Percentiles rank a stretch among this genome's conserved stretches.
Evolutionary conservation across 1,284 basidiomycete species (phyloP).

Genomic region (Vanrija humicola): DNA sequence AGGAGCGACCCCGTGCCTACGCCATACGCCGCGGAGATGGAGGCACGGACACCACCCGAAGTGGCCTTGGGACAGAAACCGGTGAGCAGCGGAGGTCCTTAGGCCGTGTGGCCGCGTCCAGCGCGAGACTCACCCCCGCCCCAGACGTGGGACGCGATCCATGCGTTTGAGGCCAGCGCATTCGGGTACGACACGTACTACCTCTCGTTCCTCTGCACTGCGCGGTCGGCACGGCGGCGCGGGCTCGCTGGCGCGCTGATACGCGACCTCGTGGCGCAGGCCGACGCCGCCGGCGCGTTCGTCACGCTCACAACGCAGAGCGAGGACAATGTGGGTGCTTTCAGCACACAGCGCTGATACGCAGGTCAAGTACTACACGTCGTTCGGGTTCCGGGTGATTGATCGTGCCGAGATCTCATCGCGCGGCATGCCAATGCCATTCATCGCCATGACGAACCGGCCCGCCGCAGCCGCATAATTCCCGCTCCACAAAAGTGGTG

Average conservation of each 20-base stretch:
- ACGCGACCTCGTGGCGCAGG: neutral
- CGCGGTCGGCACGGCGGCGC: constrained; percentile 1
- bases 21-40: constrained; percentile 6
- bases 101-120: too few species aligned
- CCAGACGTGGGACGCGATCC: neutral
- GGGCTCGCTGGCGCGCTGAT: neutral
- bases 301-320: constrained; percentile 2
- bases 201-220: constrained; percentile 3
- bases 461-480: too few species aligned
- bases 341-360: neutral
- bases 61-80: neutral
- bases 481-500: too few species aligned
- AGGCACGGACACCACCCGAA: neutral
- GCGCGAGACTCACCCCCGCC: neutral
- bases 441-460: neutral
- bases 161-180: neutral
- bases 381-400: constrained; percentile 2
- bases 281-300: neutral
- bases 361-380: constrained; percentile 3
- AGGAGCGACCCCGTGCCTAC: neutral
- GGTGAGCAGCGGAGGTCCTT: neutral
- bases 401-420: neutral
- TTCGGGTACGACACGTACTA: constrained; percentile 3
- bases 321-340: neutral
- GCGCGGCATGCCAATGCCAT: neutral